These are phyloP conservation scores for Phyllosticta citribraziliensis DNA, from an alignment of 2,329 filamentous ascomycete genomes.

Conservation along the genomic window DNA sequence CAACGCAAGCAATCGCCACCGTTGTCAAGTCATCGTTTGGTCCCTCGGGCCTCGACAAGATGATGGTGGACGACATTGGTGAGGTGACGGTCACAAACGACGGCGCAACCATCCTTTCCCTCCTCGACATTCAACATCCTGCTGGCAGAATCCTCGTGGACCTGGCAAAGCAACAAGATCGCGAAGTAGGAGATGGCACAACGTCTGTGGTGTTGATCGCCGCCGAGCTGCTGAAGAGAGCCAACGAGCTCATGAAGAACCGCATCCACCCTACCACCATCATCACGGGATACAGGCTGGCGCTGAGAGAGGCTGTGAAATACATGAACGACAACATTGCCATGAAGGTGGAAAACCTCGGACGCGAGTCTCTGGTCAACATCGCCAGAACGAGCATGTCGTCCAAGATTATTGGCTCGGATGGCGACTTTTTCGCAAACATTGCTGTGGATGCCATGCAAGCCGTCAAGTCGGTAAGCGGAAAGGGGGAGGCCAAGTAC, in stretches of 20 bases:
- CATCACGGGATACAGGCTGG: constrained; percentile 94
- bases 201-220: constrained; percentile 97
- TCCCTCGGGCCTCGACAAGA: constrained; percentile 94
- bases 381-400: constrained; percentile 99
- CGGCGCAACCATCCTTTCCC: constrained; percentile 87
- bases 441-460: constrained; percentile 97
- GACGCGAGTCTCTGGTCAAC: constrained; percentile 80
- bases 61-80: constrained; percentile 99
- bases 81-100: constrained; percentile 99
- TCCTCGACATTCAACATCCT: constrained; percentile 95
- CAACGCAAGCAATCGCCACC: constrained; percentile 95
- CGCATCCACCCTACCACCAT: constrained; percentile 99
- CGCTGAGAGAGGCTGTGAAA: constrained; percentile 89
- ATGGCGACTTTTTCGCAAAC: constrained; percentile 93
- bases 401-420: constrained; percentile 93
- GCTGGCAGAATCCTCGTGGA: constrained; percentile 98
- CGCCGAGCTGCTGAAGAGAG: constrained; percentile 83
- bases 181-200: constrained; percentile 96
- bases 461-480: constrained; percentile 88
- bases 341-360: constrained; percentile 86
- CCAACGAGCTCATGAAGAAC: constrained; percentile 99
- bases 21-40: constrained; percentile 98
- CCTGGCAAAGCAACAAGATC: constrained; percentile 95
- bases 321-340: constrained; percentile 99
- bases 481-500: constrained; percentile 85